Evolutionary conservation across 192 early-diverging fungal species (phyloP).

Genomic region (Coemansia sp.): DNA sequence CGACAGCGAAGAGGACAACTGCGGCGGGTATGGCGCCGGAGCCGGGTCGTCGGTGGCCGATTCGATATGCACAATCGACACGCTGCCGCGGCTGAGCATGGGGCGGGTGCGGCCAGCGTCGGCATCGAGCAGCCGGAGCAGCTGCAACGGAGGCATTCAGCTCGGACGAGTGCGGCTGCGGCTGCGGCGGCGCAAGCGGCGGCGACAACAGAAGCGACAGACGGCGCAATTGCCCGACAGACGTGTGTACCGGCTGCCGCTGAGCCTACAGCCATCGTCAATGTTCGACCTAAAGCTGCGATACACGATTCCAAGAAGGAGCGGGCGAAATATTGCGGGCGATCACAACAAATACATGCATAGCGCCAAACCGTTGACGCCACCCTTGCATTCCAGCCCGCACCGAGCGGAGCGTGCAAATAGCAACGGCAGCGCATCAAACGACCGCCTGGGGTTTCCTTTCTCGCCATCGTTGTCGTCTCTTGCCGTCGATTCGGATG

Average conservation of each 20-base stretch:
- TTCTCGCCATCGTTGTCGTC: slow-evolving; percentile 49
- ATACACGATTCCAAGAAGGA: slow-evolving; percentile 11
- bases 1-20: background rate
- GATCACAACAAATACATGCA: slow-evolving; percentile 23
- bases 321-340: slow-evolving; percentile 3
- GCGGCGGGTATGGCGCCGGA: slow-evolving; percentile 6
- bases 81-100: slow-evolving; percentile 27
- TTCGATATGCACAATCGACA: slow-evolving; percentile 44
- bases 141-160: background rate
- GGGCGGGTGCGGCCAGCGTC: slow-evolving; percentile 13
- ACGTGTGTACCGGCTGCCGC: slow-evolving; percentile 30
- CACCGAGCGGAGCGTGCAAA: background rate
- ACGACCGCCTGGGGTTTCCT: slow-evolving; percentile 17
- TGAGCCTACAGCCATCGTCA: slow-evolving; percentile 41
- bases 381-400: background rate
- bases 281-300: slow-evolving; percentile 46
- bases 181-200: slow-evolving; percentile 8
- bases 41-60: slow-evolving; percentile 20
- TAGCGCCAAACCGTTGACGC: slow-evolving; percentile 1
- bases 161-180: slow-evolving; percentile 9
- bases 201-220: background rate
- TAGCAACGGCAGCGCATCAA: background rate
- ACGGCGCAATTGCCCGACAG: background rate
- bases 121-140: background rate
- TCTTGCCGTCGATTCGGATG: slow-evolving; percentile 13